phyloP scores from a whole-genome alignment of 2,329 filamentous ascomycete genomes.

The Alternaria sp. region DNA sequence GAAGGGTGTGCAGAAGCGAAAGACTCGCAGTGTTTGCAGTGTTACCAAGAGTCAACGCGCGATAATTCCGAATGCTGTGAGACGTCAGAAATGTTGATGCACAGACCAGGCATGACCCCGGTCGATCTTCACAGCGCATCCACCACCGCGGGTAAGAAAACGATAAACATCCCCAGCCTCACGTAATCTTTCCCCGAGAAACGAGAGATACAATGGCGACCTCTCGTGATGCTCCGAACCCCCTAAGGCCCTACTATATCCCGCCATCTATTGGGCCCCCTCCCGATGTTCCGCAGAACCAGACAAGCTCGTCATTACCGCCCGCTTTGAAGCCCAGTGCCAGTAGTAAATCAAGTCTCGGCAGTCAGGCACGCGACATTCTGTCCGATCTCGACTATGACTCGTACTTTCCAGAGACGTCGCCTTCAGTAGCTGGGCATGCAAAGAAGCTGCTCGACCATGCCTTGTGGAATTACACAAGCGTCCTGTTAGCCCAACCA shows the following conservation, averaged over 20 bases:
- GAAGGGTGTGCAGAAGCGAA: constrained; percentile 8
- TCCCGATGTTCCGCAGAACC: constrained; percentile 53
- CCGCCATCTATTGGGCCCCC: constrained; percentile 72
- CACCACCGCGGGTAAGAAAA: constrained; percentile 17
- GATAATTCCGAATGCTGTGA: constrained; percentile 28
- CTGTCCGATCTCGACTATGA: constrained; percentile 92
- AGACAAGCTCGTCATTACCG: constrained; percentile 38
- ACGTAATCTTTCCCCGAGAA: not conserved
- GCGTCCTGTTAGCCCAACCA: constrained; percentile 87
- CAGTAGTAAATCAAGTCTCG: constrained; percentile 62
- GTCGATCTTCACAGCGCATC: constrained; percentile 17
- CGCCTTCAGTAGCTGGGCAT: constrained; percentile 74
- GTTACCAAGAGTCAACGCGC: constrained; percentile 9
- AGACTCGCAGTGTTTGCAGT: constrained; percentile 8
- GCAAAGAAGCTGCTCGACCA: constrained; percentile 82
- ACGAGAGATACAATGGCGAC: constrained; percentile 49
- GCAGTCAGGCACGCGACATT: constrained; percentile 78
- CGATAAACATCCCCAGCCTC: constrained; percentile 14
- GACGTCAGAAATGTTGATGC: constrained; percentile 25
- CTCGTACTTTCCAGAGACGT: constrained; percentile 80
- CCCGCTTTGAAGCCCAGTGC: constrained; percentile 46
- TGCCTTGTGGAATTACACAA: constrained; percentile 90
- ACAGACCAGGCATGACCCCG: constrained; percentile 12
- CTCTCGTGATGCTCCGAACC: constrained; percentile 64
- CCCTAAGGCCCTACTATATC: constrained; percentile 75